phyloP scores from a whole-genome alignment of 2,329 filamentous ascomycete species.

The Torrubiella hemipterigena region DNA sequence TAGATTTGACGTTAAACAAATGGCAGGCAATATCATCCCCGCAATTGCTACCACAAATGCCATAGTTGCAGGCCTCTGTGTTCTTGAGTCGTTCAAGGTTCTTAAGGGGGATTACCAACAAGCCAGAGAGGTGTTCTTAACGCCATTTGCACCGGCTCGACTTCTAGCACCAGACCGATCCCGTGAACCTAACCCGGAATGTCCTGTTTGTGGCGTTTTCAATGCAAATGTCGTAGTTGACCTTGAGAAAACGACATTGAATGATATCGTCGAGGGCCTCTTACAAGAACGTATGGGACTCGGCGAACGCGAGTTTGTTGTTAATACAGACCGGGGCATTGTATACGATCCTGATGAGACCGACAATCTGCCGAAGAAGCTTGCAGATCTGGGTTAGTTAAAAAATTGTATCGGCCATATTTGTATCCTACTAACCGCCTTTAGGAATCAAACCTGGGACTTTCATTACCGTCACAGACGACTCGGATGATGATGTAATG shows the following conservation, averaged over 20 bases:
- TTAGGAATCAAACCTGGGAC: conserved; percentile 56
- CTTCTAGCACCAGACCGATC: conserved; percentile 46
- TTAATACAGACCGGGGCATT: conserved; percentile 63
- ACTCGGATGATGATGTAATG: conserved; percentile 60
- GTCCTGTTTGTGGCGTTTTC: conserved; percentile 69
- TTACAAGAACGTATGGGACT: conserved; percentile 63
- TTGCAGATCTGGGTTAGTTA: conserved; percentile 57
- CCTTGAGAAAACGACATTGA: conserved; percentile 58
- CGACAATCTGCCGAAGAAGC: conserved; percentile 70
- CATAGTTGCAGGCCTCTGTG: conserved; percentile 85
- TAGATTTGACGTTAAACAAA: conserved; percentile 95
- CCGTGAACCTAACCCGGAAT: conserved; percentile 63
- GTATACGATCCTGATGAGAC: conserved; percentile 85
- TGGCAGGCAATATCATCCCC: conserved; percentile 98
- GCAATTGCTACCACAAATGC: conserved; percentile 97
- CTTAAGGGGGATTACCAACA: conserved; percentile 58
- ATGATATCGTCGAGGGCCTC: conserved; percentile 66
- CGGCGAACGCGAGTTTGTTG: conserved; percentile 62
- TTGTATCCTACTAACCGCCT: conserved; percentile 11
- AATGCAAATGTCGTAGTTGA: conserved; percentile 59
- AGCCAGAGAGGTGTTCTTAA: conserved; percentile 78
- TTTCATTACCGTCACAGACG: conserved; percentile 77
- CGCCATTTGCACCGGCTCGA: conserved; percentile 48
- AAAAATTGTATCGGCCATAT: not conserved
- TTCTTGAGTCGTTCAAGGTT: conserved; percentile 87